Base-by-base conservation (phyloP, 208 protist species). In the Hexamita inflata region DNA sequence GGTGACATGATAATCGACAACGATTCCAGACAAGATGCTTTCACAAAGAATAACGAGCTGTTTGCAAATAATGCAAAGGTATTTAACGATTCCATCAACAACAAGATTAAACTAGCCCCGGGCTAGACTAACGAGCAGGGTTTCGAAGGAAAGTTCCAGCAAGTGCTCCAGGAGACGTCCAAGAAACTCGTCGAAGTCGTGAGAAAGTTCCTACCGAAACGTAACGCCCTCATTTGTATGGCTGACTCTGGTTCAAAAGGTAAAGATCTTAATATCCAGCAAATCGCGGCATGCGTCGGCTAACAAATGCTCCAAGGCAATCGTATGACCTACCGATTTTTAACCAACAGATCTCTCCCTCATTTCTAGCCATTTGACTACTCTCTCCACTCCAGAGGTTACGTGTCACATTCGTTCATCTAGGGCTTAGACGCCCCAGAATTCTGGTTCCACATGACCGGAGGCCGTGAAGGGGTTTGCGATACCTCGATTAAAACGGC, bases 241-340 rank as follows among this genome's bases (percentile, higher is more conserved):
- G 92, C 93, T 53, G 85, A 87, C 38, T 90, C 92, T 0, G 96
- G 96, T 62, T 96, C 92, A 58, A 99, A 99, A 81, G 97, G 97
- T 49, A 91, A 86, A 9, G 83, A 90, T 75, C 88, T 98, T 62
- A 99, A 99, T 84, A 96, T 99, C 78, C 92, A 91, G 38, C 96
- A 99, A 87, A 88, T 98, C 80, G 92, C 95, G 62, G 95, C 94
- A 0, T 96, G 94, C 83, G 95, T 99, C 28, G 96, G 95, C 19
- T 95, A 99, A 86, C 96, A 99, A 40, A 98, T 98, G 86, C 93
- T 99, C 40, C 93, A 96, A 73, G 96, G 95, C 60, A 91, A 93
- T 81, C 91, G 95, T 70, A 97, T 99, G 77, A n/a, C n/a, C n/a
- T n/a, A n/a, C n/a, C n/a, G n/a, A n/a, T n/a, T n/a, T n/a, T n/a